Conservation (phyloP, 305 asterid species). For the Solanum hybrid region DNA sequence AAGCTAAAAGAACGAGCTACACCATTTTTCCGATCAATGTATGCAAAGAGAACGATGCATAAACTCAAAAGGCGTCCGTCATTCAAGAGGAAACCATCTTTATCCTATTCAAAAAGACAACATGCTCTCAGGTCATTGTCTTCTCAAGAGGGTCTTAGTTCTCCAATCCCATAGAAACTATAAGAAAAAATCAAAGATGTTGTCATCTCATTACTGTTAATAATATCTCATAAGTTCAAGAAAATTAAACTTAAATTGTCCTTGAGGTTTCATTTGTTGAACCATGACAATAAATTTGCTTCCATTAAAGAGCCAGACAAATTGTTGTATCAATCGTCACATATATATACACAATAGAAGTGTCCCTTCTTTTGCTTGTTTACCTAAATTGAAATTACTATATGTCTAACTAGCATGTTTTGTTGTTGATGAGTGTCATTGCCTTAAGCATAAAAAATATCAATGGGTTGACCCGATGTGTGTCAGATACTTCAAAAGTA, state of each 20-base stretch:
- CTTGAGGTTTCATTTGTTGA: constrained; percentile 1
- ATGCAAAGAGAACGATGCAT: constrained; percentile 45
- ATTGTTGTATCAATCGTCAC: background rate
- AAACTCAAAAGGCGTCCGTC: constrained; percentile 54
- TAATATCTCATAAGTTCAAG: background rate
- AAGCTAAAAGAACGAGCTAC: constrained; percentile 48
- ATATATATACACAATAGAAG: background rate
- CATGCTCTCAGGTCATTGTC: constrained; percentile 44
- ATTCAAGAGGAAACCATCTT: constrained; percentile 44
- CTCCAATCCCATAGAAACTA: constrained; percentile 49
- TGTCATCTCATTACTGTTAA: background rate
- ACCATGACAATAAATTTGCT: constrained; percentile 2
- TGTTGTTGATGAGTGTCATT: background rate
- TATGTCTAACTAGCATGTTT: background rate
- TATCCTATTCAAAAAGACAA: constrained; percentile 30
- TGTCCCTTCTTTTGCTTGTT: background rate
- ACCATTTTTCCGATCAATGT: constrained; percentile 43
- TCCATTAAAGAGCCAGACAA: background rate
- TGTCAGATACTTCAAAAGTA: background rate
- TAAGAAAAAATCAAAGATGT: background rate
- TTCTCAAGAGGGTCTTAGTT: constrained; percentile 83
- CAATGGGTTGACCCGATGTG: background rate
- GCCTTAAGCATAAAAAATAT: background rate
- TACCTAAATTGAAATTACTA: background rate
- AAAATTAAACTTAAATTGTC: background rate